phyloP scores from a whole-genome alignment of 768 basidiomycete species.

The Mrakia blollopis region DNA sequence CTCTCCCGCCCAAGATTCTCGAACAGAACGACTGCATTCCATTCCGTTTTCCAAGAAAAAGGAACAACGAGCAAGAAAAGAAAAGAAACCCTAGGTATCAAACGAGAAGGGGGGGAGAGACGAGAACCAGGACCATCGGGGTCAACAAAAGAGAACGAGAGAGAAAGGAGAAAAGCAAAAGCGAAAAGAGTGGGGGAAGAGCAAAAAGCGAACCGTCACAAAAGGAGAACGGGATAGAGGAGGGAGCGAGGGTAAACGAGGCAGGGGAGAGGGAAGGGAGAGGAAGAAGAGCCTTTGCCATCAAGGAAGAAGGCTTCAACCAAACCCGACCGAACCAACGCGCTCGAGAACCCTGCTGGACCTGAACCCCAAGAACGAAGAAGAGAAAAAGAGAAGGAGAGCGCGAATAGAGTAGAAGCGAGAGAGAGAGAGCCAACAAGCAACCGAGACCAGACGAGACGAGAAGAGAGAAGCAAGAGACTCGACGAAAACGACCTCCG shows the following conservation, averaged over 20 bases:
- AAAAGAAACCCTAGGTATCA: slow-evolving; percentile 6
- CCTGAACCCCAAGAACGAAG: too few species aligned
- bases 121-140: not conserved
- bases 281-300: too few species aligned
- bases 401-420: not conserved
- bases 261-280: not conserved
- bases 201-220: not conserved
- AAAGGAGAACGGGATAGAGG: not conserved
- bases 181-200: not conserved
- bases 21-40: not conserved
- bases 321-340: too few species aligned
- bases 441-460: not conserved
- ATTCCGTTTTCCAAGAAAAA: not conserved
- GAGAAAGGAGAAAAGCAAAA: too few species aligned
- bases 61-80: not conserved
- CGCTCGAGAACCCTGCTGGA: too few species aligned
- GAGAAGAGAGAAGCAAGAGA: too few species aligned
- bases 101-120: not conserved
- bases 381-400: too few species aligned
- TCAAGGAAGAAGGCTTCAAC: too few species aligned
- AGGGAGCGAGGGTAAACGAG: not conserved
- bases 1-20: not conserved
- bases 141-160: not conserved
- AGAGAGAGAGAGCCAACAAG: not conserved
- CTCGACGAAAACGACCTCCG: not conserved